A percentile compares a stretch with the other conserved stretches of the same genome.
These are phyloP conservation scores for Sechiopsis laciniata DNA, from an alignment of 306 rosid genomes.

Conservation along the genomic window DNA sequence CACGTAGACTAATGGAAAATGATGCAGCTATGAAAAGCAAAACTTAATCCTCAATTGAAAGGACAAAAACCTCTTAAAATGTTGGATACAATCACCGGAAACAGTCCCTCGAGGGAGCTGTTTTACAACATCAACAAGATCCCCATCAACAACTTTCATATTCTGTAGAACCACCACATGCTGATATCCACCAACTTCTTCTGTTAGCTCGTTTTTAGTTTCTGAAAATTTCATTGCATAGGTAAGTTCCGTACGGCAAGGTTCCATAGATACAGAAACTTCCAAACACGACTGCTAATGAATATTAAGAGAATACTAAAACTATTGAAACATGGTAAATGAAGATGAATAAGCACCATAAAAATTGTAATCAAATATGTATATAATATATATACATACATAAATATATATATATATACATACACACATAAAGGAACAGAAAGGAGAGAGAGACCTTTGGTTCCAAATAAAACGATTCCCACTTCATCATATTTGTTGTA, in stretches of 20 bases:
- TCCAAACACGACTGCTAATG: neutral
- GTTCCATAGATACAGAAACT: neutral
- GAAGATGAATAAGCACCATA: neutral
- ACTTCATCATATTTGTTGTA: neutral
- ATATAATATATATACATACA: neutral
- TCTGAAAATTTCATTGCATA: conserved; percentile 38
- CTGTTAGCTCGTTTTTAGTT: conserved; percentile 68
- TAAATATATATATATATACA: neutral
- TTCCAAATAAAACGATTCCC: neutral
- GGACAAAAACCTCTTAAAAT: neutral
- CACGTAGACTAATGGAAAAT: neutral
- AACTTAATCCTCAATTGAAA: too few species aligned
- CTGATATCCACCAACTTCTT: conserved; percentile 85
- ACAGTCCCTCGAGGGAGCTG: conserved; percentile 67
- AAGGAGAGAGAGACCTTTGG: neutral
- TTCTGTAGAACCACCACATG: conserved; percentile 62
- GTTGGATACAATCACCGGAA: conserved; percentile 80
- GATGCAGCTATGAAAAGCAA: neutral
- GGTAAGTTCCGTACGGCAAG: neutral
- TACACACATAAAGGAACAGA: neutral
- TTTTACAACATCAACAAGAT: conserved; percentile 56
- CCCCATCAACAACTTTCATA: conserved; percentile 75
- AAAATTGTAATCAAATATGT: too few species aligned
- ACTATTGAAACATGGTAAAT: neutral
- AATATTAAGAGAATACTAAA: neutral